A percentile compares a stretch with the other conserved stretches of the same genome.
Evolutionary conservation across 2,329 filamentous ascomycete genomes (phyloP).

Genomic region (Fusarium bactridioides): DNA sequence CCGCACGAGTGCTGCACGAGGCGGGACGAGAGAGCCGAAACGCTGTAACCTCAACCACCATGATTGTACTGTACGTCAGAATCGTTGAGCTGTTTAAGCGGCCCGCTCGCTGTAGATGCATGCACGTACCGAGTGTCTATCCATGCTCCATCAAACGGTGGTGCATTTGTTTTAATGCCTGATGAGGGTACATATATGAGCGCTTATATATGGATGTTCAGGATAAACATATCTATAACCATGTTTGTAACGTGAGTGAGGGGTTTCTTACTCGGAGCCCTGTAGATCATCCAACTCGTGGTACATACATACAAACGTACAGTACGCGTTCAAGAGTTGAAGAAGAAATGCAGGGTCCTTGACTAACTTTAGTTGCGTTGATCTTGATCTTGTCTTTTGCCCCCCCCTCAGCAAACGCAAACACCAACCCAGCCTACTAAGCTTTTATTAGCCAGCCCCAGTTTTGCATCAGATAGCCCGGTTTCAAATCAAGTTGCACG

Average conservation of each 20-base stretch:
- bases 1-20: slow-evolving; percentile 12
- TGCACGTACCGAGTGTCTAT: background rate
- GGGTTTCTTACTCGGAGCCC: background rate
- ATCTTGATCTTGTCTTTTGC: slow-evolving; percentile 5
- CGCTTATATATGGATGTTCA: slow-evolving; percentile 1
- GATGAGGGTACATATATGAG: background rate
- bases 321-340: slow-evolving; percentile 16
- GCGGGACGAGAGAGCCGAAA: slow-evolving; percentile 21
- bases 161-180: slow-evolving; percentile 1
- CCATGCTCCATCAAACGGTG: background rate
- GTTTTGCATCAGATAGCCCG: slow-evolving; percentile 30
- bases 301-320: background rate
- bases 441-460: background rate
- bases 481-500: slow-evolving; percentile 23
- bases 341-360: slow-evolving; percentile 21
- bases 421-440: background rate
- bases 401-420: slow-evolving; percentile 3
- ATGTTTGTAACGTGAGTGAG: slow-evolving; percentile 2
- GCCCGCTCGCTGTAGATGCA: background rate
- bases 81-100: background rate
- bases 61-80: background rate
- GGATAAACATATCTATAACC: slow-evolving; percentile 1
- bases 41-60: slow-evolving; percentile 12
- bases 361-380: background rate
- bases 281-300: slow-evolving; percentile 8